These are phyloP conservation scores for Carex littledalei DNA, from an alignment of 176 grass and related monocot genomes.

Conservation along the genomic window DNA sequence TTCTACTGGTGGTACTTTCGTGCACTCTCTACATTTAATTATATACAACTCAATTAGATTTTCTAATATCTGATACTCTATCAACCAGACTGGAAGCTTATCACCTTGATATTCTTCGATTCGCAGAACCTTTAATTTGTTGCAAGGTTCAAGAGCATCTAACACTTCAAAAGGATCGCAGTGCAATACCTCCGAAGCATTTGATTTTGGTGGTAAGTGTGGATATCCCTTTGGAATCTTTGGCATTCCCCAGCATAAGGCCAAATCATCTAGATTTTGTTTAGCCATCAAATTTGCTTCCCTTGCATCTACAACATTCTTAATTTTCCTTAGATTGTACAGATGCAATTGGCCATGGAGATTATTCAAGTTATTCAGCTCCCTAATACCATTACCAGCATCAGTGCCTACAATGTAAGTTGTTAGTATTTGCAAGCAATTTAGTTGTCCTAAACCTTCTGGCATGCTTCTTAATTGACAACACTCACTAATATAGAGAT, in stretches of 20 bases:
- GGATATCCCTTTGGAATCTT: too few species aligned
- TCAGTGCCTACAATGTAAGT: background rate
- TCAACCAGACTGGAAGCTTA: constrained; percentile 14
- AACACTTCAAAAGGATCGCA: background rate
- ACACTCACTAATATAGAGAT: constrained; percentile 12
- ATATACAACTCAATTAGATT: background rate
- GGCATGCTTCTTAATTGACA: background rate
- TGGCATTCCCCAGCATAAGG: background rate
- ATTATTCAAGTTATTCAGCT: constrained; percentile 22
- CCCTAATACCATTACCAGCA: constrained; percentile 1
- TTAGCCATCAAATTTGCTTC: background rate
- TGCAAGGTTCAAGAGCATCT: constrained; percentile 18
- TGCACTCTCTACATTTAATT: background rate
- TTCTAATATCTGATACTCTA: background rate
- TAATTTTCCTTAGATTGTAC: background rate
- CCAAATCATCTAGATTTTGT: background rate
- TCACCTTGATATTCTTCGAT: background rate
- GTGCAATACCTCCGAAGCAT: background rate
- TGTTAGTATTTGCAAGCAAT: constrained; percentile 4
- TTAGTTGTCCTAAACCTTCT: background rate
- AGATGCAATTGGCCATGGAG: background rate
- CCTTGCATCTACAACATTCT: background rate
- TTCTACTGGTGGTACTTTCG: constrained; percentile 9
- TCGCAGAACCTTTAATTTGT: background rate
- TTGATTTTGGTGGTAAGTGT: background rate